These are phyloP conservation scores for Avena eriantha DNA, from an alignment of 176 grass and related monocot genomes.

Conservation along the genomic window DNA sequence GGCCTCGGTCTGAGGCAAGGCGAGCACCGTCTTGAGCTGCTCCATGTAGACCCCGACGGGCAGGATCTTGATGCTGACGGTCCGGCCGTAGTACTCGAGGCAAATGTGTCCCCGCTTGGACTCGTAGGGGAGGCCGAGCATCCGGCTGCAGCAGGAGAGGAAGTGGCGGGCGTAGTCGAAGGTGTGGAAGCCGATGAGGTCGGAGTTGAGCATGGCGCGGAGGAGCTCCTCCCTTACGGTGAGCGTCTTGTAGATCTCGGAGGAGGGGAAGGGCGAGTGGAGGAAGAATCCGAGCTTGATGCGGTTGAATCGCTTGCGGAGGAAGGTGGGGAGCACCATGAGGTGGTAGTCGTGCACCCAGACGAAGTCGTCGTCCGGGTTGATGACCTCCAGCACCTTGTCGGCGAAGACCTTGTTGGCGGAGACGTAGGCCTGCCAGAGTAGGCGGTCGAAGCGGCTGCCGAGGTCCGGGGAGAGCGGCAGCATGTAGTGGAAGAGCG, in stretches of 20 bases:
- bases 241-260: constrained; percentile 94
- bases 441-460: constrained; percentile 80
- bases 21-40: constrained; percentile 70
- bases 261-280: constrained; percentile 88
- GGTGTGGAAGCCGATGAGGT: constrained; percentile 96
- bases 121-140: constrained; percentile 85
- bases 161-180: constrained; percentile 98
- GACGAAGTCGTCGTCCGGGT: constrained; percentile 93
- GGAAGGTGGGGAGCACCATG: constrained; percentile 92
- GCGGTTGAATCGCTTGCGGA: constrained; percentile 90
- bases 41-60: constrained; percentile 84
- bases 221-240: constrained; percentile 92
- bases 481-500: constrained; percentile 98
- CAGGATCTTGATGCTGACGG: constrained; percentile 88
- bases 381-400: constrained; percentile 94
- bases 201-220: constrained; percentile 82
- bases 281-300: constrained; percentile 93
- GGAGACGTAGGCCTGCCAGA: constrained; percentile 95
- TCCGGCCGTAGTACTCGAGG: constrained; percentile 95
- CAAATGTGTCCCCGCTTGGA: constrained; percentile 89
- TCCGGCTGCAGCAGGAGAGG: constrained; percentile 85
- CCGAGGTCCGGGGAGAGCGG: constrained; percentile 89
- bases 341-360: constrained; percentile 99
- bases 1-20: constrained; percentile 59
- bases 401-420: constrained; percentile 97